Evolutionary conservation across 345 rosid species (phyloP).

Genomic region (Trapa bicornis): DNA sequence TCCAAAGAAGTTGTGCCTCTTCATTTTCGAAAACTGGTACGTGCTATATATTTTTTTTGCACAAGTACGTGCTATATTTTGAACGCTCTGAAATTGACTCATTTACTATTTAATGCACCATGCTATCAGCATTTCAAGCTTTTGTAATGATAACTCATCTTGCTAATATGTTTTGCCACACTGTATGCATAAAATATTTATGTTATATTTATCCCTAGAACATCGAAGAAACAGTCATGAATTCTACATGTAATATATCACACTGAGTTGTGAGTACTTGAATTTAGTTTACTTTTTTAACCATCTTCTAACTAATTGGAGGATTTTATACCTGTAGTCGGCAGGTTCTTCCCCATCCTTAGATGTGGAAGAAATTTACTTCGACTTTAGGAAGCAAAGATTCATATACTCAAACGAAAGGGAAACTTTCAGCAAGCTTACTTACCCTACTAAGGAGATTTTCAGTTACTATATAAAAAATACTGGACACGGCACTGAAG

Average conservation of each 20-base stretch:
- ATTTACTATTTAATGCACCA: background rate
- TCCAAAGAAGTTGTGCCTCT: slow-evolving; percentile 91
- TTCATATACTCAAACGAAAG: slow-evolving; percentile 68
- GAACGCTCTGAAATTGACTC: background rate
- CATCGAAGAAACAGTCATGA: background rate
- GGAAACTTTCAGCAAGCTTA: slow-evolving; percentile 77
- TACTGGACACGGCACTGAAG: slow-evolving; percentile 86
- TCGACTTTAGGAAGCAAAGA: slow-evolving; percentile 87
- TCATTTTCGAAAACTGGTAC: slow-evolving; percentile 59
- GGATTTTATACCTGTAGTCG: slow-evolving; percentile 26
- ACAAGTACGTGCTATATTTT: background rate
- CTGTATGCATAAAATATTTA: background rate
- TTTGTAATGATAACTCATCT: background rate
- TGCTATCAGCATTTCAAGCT: background rate
- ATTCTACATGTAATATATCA: background rate
- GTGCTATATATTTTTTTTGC: slow-evolving; percentile 6
- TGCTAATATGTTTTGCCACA: background rate
- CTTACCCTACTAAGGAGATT: slow-evolving; percentile 89
- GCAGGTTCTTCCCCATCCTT: slow-evolving; percentile 38
- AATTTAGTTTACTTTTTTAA: background rate
- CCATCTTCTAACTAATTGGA: background rate
- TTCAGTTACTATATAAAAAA: slow-evolving; percentile 66
- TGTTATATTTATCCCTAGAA: background rate
- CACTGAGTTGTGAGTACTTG: background rate
- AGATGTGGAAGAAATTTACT: slow-evolving; percentile 63